Evolutionary conservation across 805 yeast species (phyloP).

Genomic region (Cyberlindnera saturnus): DNA sequence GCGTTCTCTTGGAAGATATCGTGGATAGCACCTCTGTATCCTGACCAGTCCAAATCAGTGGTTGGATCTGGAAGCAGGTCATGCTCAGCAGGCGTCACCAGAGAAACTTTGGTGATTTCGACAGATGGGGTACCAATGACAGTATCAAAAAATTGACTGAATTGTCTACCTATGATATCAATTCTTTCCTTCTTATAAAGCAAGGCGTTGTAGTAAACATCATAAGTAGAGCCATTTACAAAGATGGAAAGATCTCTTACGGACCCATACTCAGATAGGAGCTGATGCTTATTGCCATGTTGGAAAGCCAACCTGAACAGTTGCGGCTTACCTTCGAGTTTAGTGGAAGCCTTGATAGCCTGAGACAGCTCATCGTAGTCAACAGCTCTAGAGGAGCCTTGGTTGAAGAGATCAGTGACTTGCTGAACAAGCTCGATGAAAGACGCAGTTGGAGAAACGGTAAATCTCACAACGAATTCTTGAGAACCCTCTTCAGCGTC

Average conservation of each 20-base stretch:
- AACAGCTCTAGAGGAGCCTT: slow-evolving; percentile 27
- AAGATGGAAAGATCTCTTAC: slow-evolving; percentile 62
- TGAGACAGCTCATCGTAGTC: slow-evolving; percentile 53
- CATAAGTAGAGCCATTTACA: slow-evolving; percentile 29
- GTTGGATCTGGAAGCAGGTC: slow-evolving; percentile 81
- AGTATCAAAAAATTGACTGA: slow-evolving; percentile 43
- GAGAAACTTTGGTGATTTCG: slow-evolving; percentile 52
- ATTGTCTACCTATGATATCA: slow-evolving; percentile 65
- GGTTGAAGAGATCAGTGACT: slow-evolving; percentile 36
- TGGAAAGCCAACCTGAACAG: slow-evolving; percentile 54
- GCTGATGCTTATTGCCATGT: slow-evolving; percentile 28
- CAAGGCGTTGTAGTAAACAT: slow-evolving; percentile 66
- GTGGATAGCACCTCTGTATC: slow-evolving; percentile 92
- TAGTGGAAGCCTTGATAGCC: slow-evolving; percentile 41
- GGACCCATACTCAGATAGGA: slow-evolving; percentile 37
- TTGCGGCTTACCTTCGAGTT: slow-evolving; percentile 53
- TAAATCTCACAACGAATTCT: slow-evolving; percentile 58
- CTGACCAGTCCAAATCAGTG: slow-evolving; percentile 79
- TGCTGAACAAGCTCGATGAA: slow-evolving; percentile 48
- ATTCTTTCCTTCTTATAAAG: slow-evolving; percentile 70
- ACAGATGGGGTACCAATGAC: slow-evolving; percentile 31
- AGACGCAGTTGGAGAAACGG: slow-evolving; percentile 46
- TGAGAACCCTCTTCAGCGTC: slow-evolving; percentile 34
- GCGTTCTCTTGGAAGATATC: slow-evolving; percentile 92
- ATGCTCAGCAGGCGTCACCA: slow-evolving; percentile 64